Percentiles rank a stretch among this genome's conserved stretches.
Evolutionary conservation across 371 early-diverging fungal genomes (phyloP).

Genomic region (Entomophthora muscae): DNA sequence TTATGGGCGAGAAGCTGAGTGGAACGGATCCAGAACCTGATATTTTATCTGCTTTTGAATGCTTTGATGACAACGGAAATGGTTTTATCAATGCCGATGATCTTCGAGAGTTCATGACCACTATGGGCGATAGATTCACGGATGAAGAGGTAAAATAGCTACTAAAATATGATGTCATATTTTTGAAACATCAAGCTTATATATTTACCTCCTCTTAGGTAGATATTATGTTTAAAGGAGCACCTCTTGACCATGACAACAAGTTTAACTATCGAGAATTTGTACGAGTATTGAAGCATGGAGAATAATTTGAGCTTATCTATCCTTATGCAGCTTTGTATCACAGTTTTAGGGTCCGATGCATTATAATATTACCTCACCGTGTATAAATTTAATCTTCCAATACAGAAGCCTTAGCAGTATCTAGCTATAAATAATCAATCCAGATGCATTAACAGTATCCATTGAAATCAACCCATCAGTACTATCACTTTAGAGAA

Average conservation of each 20-base stretch:
- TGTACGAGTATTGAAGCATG: constrained; percentile 82
- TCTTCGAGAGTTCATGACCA: constrained; percentile 66
- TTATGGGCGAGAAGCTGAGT: constrained; percentile 84
- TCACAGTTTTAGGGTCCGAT: no score
- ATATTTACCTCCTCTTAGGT: constrained; percentile 25
- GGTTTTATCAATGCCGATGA: constrained; percentile 66
- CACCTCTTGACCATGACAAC: constrained; percentile 55
- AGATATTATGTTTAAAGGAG: constrained; percentile 85
- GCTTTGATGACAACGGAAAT: constrained; percentile 67
- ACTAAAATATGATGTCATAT: not conserved
- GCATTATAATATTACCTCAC: no score
- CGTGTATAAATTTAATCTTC: no score
- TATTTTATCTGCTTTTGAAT: constrained; percentile 70
- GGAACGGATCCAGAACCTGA: constrained; percentile 72
- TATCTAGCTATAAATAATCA: no score
- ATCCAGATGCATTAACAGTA: no score
- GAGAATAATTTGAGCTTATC: constrained; percentile 47
- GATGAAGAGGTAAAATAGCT: constrained; percentile 54
- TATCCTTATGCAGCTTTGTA: no score
- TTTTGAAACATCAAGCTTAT: not conserved
- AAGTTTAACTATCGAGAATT: constrained; percentile 83
- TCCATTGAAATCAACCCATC: no score
- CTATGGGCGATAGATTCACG: constrained; percentile 79
- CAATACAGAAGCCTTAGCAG: no score
- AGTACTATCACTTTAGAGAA: no score